Evolutionary conservation across 768 basidiomycete genomes (phyloP), one percentile per base, ranked within the genome.

Genomic region (Psilocybe sp.): DNA sequence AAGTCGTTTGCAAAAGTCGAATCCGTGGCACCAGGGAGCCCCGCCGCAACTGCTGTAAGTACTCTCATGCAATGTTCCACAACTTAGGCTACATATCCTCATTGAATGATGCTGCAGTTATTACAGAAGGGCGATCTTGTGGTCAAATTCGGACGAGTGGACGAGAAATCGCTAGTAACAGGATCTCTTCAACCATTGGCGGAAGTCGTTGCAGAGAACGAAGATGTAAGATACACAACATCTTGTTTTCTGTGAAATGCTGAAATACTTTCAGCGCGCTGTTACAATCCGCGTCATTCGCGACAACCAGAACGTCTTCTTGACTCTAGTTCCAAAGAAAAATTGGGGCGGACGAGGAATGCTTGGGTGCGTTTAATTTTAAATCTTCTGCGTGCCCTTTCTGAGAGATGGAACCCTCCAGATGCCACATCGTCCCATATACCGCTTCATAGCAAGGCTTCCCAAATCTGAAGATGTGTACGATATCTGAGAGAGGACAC

Each of bases 311-410:
- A 63, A 59, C 6, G 56, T 81, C 12, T 70, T 70, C 15, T 59
- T 92, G 50, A 76, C 66, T n/a, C 69, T 93, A 38, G 84, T 72
- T 3, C 91, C 92, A 5, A 67, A 81, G 44, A 80, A 75, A 49
- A 85, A 85, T 6, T 97, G 93, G 93, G 92, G 91, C 53, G 93
- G 93, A 9, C 74, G 90, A 51, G 93, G 93, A 8, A 73, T 87
- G 64, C 70, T 97, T 38, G 93, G 93, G 87, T 91, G 54, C 59
- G 82, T 65, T 40, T 39, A n/a, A 32, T 19, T 45, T 34, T 32
- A n/a, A 32, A 39, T 4, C 33, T 10, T 40, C 43, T 49, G 18
- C 32, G 36, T 38, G 16, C 38, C 7, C 2, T 41, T 10, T 28
- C 12, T 35, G 31, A 40, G 19, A 23, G 16, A 44, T n/a, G 39